Conservation (phyloP, 768 basidiomycete species). For the Hebeloma cylindrosporum region DNA sequence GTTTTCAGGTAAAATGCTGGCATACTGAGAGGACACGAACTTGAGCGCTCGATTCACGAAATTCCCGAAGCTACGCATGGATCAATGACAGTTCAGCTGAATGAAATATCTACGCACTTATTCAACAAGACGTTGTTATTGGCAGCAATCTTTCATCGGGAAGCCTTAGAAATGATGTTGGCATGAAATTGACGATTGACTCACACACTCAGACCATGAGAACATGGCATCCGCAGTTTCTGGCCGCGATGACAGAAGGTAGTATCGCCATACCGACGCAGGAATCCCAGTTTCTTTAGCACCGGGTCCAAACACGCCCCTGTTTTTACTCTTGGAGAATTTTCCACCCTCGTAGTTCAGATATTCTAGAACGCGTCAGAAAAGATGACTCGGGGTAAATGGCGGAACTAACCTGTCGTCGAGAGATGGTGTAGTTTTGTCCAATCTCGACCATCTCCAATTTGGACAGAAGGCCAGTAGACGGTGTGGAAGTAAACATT, state of each 20-base stretch:
- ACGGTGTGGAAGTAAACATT: constrained; percentile 99
- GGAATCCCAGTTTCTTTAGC: constrained; percentile 94
- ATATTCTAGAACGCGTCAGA: constrained; percentile 60
- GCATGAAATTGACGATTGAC: constrained; percentile 23
- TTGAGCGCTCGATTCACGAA: constrained; percentile 95
- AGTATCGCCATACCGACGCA: constrained; percentile 95
- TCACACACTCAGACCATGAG: constrained; percentile 92
- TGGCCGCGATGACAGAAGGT: constrained; percentile 87
- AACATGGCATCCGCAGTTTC: constrained; percentile 96
- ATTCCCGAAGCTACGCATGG: constrained; percentile 77
- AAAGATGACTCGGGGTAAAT: neutral
- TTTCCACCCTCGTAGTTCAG: constrained; percentile 98
- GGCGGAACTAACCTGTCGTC: constrained; percentile 73
- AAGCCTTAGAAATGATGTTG: constrained; percentile 7
- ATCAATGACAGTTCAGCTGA: neutral
- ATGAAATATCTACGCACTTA: constrained; percentile 54
- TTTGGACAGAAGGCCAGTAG: constrained; percentile 86
- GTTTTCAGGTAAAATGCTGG: constrained; percentile 77
- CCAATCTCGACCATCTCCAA: constrained; percentile 91
- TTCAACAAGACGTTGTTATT: constrained; percentile 94
- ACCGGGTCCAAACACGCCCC: constrained; percentile 95
- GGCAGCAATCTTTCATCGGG: constrained; percentile 69
- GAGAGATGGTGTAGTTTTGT: constrained; percentile 92
- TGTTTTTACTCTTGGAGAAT: constrained; percentile 96
- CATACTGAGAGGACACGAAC: constrained; percentile 86